Base-by-base conservation (phyloP, 2,329 filamentous ascomycete genomes). In the Alternaria incomplexa region DNA sequence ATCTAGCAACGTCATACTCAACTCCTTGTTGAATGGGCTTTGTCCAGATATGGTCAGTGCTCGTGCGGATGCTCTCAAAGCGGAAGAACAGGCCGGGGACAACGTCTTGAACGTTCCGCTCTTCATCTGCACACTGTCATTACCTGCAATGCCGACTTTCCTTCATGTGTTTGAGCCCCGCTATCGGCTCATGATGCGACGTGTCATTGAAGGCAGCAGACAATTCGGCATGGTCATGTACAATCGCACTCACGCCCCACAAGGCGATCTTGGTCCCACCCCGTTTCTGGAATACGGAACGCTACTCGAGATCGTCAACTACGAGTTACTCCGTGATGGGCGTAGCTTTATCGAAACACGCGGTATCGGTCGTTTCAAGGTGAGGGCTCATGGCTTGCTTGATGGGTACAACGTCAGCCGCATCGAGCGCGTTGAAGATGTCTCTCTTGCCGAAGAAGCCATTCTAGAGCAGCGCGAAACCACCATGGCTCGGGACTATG, bases 111-210 rank as follows among this genome's bases (percentile, higher is more conserved):
- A 89, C 36, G 86, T 90, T 5, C 77, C 78, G 0, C 82, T 97
- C 0, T 97, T 97, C 70, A 87, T 96, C 30, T 96, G 92, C 79
- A 93, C 93, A 0, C 80, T 96, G 9, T 87, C 92, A 0, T 95
- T 96, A 70, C 94, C 94, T 1, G 84, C 86, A 2, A 93, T 95
- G 88, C 93, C 83, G 0, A 94, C 92, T 0, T 96, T 96, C 69
- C 83, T 97, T 4, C 92, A 96, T 72, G 88, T 97, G n/a, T 97
- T 97, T 74, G 94, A 97, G 77, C 92, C 92, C n/a, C 87, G 92
- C 7, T 97, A 97, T 76, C 88, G 93, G 8, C 84, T 96, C n/a
- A 96, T 97, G 93, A 90, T 97, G 40, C 87, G 91, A 50, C 88
- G 93, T 36, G 91, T 89, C 0, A 83, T 96, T 56, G 90, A 93